These are phyloP conservation scores for Coniochaeta sp. DNA, from an alignment of 2,329 filamentous ascomycete genomes.

Conservation along the genomic window DNA sequence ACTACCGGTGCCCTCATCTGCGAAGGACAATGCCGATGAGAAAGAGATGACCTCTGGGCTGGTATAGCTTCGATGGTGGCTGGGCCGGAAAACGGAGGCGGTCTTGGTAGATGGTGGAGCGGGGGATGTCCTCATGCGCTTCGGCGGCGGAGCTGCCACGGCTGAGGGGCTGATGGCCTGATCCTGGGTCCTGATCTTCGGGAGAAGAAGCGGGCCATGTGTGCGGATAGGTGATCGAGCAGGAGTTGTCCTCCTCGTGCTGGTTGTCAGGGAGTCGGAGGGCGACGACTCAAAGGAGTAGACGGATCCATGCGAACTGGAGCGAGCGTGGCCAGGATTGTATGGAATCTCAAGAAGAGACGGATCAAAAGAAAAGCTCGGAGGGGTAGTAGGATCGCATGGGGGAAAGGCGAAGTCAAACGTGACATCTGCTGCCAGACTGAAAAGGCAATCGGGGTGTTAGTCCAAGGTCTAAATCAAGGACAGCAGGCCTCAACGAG, in stretches of 20 bases:
- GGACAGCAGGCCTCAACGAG: conserved; percentile 1
- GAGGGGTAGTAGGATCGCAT: conserved; percentile 42
- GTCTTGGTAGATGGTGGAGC: conserved; percentile 22
- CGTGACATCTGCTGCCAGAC: conserved; percentile 55
- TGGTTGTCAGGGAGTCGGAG: conserved; percentile 51
- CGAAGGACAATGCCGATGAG: conserved; percentile 30
- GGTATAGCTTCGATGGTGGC: conserved; percentile 52
- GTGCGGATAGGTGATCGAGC: conserved; percentile 64
- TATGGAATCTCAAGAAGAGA: conserved; percentile 49
- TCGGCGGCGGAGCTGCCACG: conserved; percentile 40
- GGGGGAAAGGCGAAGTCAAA: conserved; percentile 54
- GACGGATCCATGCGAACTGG: conserved; percentile 57
- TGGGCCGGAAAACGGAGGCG: conserved; percentile 29
- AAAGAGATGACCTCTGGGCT: conserved; percentile 49
- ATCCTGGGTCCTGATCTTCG: conserved; percentile 81
- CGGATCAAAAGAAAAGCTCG: conserved; percentile 47
- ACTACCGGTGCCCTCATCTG: conserved; percentile 22
- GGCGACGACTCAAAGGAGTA: conserved; percentile 61
- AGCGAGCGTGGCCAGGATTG: conserved; percentile 49
- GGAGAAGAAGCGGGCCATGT: conserved; percentile 71
- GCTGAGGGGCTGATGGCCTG: conserved; percentile 61
- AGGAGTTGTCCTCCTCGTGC: conserved; percentile 63
- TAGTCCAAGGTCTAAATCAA: conserved; percentile 7
- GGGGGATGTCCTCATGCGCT: conserved; percentile 51
- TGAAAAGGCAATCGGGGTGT: conserved; percentile 16